These are phyloP conservation scores for Ceratobasidium sp. DNA, from an alignment of 1,284 basidiomycete genomes.

Conservation along the genomic window DNA sequence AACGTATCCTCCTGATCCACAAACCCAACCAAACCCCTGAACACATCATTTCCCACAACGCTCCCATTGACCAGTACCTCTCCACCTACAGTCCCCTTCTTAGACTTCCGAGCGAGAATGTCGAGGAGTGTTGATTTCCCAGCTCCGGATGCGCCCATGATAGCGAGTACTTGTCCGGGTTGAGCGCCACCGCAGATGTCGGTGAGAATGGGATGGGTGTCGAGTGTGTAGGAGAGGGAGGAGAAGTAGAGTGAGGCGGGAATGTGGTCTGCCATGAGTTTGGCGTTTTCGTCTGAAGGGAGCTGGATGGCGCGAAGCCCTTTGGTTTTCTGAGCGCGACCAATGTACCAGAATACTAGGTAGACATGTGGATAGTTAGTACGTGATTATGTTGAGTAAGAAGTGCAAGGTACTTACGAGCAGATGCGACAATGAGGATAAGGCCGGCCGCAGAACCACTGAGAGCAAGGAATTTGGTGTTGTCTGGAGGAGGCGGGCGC, in stretches of 20 bases:
- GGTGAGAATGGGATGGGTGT: conserved; percentile 76
- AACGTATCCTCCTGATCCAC: conserved; percentile 99
- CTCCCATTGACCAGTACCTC: conserved; percentile 88
- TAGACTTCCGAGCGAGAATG: conserved; percentile 90
- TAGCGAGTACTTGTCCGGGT: conserved; percentile 90
- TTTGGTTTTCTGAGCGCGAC: conserved; percentile 68
- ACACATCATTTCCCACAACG: conserved; percentile 76
- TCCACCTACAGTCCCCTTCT: conserved; percentile 81
- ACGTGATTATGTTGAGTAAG: neutral
- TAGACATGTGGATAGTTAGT: conserved; percentile 2
- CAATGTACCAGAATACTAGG: conserved; percentile 88
- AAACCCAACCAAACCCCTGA: conserved; percentile 88
- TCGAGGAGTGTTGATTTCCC: conserved; percentile 98
- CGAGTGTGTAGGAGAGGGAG: conserved; percentile 82
- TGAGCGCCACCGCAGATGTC: conserved; percentile 83
- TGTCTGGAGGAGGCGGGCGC: conserved; percentile 82
- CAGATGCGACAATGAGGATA: conserved; percentile 65
- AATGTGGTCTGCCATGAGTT: conserved; percentile 92
- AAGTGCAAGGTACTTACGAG: conserved; percentile 55
- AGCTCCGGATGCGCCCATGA: conserved; percentile 96
- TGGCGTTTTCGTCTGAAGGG: conserved; percentile 81
- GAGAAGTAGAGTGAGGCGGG: conserved; percentile 92
- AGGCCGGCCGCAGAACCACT: conserved; percentile 80
- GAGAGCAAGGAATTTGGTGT: conserved; percentile 82
- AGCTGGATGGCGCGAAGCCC: conserved; percentile 83